These are phyloP conservation scores for Cucurbitaria berberidis DNA, from an alignment of 2,329 filamentous ascomycete genomes.

Conservation along the genomic window DNA sequence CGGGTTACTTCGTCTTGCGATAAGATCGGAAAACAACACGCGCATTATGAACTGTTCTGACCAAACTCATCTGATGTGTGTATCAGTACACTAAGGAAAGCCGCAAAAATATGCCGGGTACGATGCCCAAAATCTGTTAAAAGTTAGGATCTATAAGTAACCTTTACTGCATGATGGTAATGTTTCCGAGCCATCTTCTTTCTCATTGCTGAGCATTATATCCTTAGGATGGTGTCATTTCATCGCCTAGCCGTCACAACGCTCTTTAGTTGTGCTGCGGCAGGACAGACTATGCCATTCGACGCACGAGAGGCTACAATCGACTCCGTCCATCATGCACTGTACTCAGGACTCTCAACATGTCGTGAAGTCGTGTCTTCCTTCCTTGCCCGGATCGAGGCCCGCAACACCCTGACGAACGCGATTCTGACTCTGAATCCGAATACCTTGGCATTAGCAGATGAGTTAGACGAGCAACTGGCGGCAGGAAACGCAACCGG, in stretches of 20 bases:
- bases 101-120: too few relatives aligned
- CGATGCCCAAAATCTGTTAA: not conserved
- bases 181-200: not conserved
- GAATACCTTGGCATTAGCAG: constrained; percentile 56
- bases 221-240: constrained; percentile 12
- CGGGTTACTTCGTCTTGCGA: constrained; percentile 19
- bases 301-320: constrained; percentile 66
- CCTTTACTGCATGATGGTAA: not conserved
- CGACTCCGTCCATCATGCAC: constrained; percentile 60
- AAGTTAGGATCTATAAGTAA: constrained; percentile 1
- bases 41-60: constrained; percentile 21
- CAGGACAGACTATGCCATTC: constrained; percentile 48
- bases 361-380: constrained; percentile 62
- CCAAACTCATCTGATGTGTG: constrained; percentile 1
- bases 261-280: constrained; percentile 11
- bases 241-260: not conserved
- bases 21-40: constrained; percentile 16
- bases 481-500: constrained; percentile 58
- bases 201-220: not conserved
- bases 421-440: constrained; percentile 63
- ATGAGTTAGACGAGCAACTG: constrained; percentile 56
- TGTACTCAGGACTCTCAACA: constrained; percentile 60
- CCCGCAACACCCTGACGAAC: constrained; percentile 63
- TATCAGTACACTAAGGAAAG: too few relatives aligned
- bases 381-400: constrained; percentile 64